Percentiles rank a stretch among this genome's conserved stretches.
phyloP scores from a whole-genome alignment of 768 basidiomycete species.

The Pisolithus sp. region DNA sequence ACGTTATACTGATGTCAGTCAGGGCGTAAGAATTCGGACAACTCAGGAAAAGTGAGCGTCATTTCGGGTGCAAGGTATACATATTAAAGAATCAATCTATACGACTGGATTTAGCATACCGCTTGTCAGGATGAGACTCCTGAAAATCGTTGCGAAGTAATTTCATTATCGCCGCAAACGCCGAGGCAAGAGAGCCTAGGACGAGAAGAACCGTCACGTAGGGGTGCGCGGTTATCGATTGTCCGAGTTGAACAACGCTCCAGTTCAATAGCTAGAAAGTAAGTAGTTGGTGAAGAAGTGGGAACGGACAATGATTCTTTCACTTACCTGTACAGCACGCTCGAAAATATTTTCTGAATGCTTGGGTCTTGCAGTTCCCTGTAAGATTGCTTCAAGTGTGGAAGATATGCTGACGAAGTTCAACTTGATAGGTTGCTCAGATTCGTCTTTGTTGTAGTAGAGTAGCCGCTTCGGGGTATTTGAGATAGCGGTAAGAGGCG shows the following conservation, averaged over 20 bases:
- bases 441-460: conserved; percentile 68
- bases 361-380: conserved; percentile 43
- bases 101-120: conserved; percentile 14
- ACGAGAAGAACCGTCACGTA: conserved; percentile 10
- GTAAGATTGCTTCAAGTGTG: conserved; percentile 60
- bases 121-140: conserved; percentile 10
- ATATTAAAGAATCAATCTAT: conserved; percentile 14
- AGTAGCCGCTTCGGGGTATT: conserved; percentile 46
- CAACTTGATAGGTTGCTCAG: conserved; percentile 50
- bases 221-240: conserved; percentile 13
- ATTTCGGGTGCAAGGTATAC: no score
- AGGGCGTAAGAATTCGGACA: no score
- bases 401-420: conserved; percentile 54
- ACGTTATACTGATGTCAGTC: no score
- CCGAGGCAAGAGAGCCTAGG: conserved; percentile 1
- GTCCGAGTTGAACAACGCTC: conserved; percentile 6
- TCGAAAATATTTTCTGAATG: conserved; percentile 70
- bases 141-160: conserved; percentile 12
- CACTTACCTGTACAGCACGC: conserved; percentile 53
- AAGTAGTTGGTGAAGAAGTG: background rate
- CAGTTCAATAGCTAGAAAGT: conserved; percentile 14
- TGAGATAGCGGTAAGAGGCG: background rate
- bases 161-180: conserved; percentile 11
- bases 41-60: no score
- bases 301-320: conserved; percentile 5